Evolutionary conservation across 2,329 filamentous ascomycete genomes (phyloP).

Genomic region (Xylaria sp.): DNA sequence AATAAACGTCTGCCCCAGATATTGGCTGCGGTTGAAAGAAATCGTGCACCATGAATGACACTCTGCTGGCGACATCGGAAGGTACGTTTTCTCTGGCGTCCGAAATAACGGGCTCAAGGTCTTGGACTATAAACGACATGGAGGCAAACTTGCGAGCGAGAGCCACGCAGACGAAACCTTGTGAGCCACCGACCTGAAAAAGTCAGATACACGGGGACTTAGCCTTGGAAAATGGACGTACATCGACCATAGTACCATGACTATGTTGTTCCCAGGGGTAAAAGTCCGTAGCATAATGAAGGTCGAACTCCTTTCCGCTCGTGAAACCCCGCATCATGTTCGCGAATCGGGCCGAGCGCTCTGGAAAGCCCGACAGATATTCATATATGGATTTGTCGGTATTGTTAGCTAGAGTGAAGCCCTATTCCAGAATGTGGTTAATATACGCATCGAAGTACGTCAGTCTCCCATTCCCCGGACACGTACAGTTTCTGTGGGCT

Average conservation of each 20-base stretch:
- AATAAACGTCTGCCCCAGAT: conserved; percentile 17
- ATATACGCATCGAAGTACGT: neutral
- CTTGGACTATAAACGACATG: conserved; percentile 61
- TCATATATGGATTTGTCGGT: conserved; percentile 59
- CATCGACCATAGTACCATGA: conserved; percentile 21
- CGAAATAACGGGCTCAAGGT: conserved; percentile 41
- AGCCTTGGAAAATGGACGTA: neutral
- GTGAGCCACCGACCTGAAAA: conserved; percentile 20
- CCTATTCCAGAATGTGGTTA: conserved; percentile 25
- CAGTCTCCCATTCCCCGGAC: neutral
- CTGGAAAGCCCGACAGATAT: conserved; percentile 53
- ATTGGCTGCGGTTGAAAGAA: conserved; percentile 43
- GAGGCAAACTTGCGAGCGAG: conserved; percentile 34
- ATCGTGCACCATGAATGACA: conserved; percentile 45
- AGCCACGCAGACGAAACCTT: conserved; percentile 19
- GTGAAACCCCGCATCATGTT: conserved; percentile 60
- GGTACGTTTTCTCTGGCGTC: neutral
- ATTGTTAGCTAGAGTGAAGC: conserved; percentile 56
- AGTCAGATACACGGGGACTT: neutral
- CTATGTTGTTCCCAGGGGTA: conserved; percentile 54
- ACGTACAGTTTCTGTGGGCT: conserved; percentile 47
- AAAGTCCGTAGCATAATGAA: conserved; percentile 57
- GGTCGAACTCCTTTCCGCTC: conserved; percentile 54
- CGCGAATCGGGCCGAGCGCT: conserved; percentile 56
- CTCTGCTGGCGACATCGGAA: conserved; percentile 11